Conservation (phyloP, 164 flowering plant species). For the Euptelea pleiosperma region DNA sequence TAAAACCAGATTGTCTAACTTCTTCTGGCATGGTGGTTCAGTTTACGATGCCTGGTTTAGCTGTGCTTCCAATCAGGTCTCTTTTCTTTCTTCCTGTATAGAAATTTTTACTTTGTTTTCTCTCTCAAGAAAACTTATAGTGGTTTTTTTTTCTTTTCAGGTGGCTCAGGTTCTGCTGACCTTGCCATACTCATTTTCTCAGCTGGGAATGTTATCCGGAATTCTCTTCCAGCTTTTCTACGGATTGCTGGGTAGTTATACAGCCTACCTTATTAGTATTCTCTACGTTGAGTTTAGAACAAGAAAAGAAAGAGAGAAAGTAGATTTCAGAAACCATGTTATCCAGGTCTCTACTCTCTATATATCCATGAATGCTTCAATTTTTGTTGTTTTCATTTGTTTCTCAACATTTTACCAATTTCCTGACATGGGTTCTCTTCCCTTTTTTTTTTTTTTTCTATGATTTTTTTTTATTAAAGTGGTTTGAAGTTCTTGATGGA, state of each 20-base stretch:
- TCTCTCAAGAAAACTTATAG: too few species aligned
- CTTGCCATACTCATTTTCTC: constrained; percentile 89
- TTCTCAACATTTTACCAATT: too few species aligned
- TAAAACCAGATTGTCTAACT: constrained; percentile 50
- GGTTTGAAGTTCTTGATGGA: constrained; percentile 99
- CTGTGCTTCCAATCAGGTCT: constrained; percentile 96
- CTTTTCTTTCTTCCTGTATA: background rate
- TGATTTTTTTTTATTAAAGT: constrained; percentile 32
- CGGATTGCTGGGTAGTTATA: constrained; percentile 85
- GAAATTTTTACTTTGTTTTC: too few species aligned
- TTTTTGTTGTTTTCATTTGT: background rate
- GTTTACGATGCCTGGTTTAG: constrained; percentile 99
- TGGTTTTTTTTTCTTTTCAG: too few species aligned
- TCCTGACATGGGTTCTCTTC: constrained; percentile 15
- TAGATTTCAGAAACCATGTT: constrained; percentile 84
- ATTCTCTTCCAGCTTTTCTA: constrained; percentile 77
- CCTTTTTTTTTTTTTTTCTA: background rate
- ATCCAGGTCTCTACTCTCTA: constrained; percentile 53
- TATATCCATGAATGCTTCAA: background rate
- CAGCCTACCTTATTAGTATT: constrained; percentile 81
- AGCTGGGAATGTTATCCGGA: constrained; percentile 88
- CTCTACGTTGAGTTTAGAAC: constrained; percentile 86
- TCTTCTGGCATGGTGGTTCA: constrained; percentile 99
- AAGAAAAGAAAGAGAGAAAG: constrained; percentile 81
- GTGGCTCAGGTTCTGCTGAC: constrained; percentile 94